phyloP scores from a whole-genome alignment of 805 yeast genomes.

The Candida xiaguanensis region DNA sequence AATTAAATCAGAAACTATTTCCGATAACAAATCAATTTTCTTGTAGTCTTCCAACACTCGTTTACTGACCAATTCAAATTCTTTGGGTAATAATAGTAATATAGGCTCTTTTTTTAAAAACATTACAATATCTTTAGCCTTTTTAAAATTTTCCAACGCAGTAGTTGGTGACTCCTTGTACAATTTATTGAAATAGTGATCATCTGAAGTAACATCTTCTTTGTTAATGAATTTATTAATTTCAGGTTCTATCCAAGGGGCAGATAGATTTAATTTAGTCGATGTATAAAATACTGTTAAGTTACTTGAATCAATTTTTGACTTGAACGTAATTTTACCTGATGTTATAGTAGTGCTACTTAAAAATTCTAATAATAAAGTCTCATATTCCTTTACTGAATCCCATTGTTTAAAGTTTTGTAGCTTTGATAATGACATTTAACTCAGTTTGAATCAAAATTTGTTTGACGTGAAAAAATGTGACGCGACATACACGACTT shows the following conservation, averaged over 20 bases:
- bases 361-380: background rate
- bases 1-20: slow-evolving; percentile 21
- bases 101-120: slow-evolving; percentile 1
- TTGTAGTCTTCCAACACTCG: background rate
- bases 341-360: background rate
- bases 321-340: background rate
- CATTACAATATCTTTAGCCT: background rate
- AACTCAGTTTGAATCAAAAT: background rate
- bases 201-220: background rate
- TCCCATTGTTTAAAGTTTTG: slow-evolving; percentile 5
- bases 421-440: slow-evolving; percentile 1
- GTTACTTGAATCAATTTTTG: background rate
- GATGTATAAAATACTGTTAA: slow-evolving; percentile 1
- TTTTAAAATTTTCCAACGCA: slow-evolving; percentile 1
- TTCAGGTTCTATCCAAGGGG: background rate
- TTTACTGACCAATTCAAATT: background rate
- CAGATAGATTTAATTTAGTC: background rate
- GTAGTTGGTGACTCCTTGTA: background rate
- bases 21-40: slow-evolving; percentile 10
- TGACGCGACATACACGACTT: slow-evolving; percentile 1
- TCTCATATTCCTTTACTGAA: slow-evolving; percentile 1
- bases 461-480: background rate
- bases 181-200: slow-evolving; percentile 1
- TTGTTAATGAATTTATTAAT: background rate
- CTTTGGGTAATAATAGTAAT: background rate